These are phyloP conservation scores for Boletus pseudo-olivaceus DNA, from an alignment of 768 basidiomycete genomes.

Conservation along the genomic window DNA sequence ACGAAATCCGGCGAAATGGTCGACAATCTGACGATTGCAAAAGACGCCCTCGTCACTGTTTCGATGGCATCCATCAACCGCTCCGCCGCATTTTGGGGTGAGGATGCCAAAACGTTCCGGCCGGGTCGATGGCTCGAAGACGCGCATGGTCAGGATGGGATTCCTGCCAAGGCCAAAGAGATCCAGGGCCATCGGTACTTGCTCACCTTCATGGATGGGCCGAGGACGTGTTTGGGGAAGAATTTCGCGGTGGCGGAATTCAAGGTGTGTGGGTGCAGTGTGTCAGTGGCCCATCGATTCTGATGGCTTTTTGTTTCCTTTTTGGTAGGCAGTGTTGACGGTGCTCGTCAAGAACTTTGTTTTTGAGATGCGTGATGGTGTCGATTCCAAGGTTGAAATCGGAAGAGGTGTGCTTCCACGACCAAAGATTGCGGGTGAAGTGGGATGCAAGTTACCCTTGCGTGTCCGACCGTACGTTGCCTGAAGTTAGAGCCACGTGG, in stretches of 20 bases:
- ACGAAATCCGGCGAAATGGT: conserved; percentile 38
- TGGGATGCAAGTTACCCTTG: no score
- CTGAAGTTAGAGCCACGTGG: no score
- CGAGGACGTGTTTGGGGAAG: conserved; percentile 47
- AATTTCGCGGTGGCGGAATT: conserved; percentile 41
- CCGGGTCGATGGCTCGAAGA: conserved; percentile 61
- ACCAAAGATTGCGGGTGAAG: no score
- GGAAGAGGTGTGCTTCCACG: no score
- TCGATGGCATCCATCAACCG: conserved; percentile 49
- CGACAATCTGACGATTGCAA: conserved; percentile 40
- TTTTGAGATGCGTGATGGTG: no score
- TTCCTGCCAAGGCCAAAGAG: conserved; percentile 32
- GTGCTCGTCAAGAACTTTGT: no score
- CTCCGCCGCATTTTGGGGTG: conserved; percentile 56
- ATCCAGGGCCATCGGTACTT: conserved; percentile 48
- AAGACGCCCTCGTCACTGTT: conserved; percentile 42
- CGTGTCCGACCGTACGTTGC: no score
- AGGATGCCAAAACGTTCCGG: conserved; percentile 52
- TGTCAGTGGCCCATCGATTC: no score
- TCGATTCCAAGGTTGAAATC: no score
- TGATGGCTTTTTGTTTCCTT: no score
- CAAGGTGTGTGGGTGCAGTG: conserved; percentile 20
- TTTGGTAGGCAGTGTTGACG: no score
- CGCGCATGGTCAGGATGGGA: conserved; percentile 10
- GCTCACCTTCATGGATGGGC: conserved; percentile 50